Percentiles rank a stretch among this genome's conserved stretches.
These are phyloP conservation scores for Bruguiera hainesii DNA, from an alignment of 441 rosid species.

Conservation along the genomic window DNA sequence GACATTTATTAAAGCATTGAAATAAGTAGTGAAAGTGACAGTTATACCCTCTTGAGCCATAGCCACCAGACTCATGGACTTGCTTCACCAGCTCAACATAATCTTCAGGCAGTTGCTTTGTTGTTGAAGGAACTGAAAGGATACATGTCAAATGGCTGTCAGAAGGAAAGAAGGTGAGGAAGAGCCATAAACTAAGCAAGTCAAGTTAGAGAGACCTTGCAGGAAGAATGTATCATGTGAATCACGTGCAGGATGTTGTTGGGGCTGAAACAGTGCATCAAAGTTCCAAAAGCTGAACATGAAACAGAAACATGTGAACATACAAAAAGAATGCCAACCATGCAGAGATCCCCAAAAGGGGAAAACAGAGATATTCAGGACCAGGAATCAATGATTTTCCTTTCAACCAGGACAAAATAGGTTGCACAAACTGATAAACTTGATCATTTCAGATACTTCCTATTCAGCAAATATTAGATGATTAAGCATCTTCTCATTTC, in stretches of 20 bases:
- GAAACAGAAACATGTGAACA: neutral
- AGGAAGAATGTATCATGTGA: slow-evolving; percentile 92
- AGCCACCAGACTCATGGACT: slow-evolving; percentile 81
- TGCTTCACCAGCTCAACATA: slow-evolving; percentile 71
- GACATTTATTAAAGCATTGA: neutral
- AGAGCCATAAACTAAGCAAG: neutral
- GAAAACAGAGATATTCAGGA: no score
- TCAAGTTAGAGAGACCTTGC: slow-evolving; percentile 41
- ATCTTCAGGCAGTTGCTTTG: slow-evolving; percentile 77
- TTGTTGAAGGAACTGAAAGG: slow-evolving; percentile 63
- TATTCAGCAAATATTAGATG: no score
- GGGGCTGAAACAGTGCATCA: slow-evolving; percentile 93
- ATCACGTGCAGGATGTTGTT: slow-evolving; percentile 98
- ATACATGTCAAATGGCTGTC: slow-evolving; percentile 21
- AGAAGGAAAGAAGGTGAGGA: slow-evolving; percentile 14
- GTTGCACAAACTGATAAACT: no score
- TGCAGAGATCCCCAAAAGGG: no score
- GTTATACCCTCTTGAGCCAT: slow-evolving; percentile 87
- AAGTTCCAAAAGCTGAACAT: slow-evolving; percentile 91
- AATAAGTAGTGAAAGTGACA: slow-evolving; percentile 2
- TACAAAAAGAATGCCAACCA: neutral
- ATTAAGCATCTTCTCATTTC: no score
- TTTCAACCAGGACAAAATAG: no score
- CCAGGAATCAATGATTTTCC: no score
- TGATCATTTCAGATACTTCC: no score